Conservation (phyloP, 2,329 filamentous ascomycete species). For the Gyromitra esculenta region DNA sequence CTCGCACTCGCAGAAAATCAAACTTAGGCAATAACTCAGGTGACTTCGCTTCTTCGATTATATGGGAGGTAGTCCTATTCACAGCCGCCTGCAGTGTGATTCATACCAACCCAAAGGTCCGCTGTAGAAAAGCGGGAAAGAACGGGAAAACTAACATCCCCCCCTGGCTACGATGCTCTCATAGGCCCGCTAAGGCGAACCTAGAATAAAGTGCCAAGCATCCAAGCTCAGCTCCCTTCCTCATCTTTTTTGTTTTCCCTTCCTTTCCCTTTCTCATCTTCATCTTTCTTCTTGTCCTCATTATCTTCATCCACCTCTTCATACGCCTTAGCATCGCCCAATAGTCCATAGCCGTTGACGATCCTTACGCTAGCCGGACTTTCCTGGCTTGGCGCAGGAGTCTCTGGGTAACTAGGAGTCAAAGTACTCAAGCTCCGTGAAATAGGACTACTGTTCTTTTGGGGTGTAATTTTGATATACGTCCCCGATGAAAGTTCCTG, state of each 20-base stretch:
- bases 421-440: slow-evolving; percentile 33
- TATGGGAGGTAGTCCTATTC: slow-evolving; percentile 42
- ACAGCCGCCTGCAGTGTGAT: slow-evolving; percentile 43
- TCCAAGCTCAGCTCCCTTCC: background rate
- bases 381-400: slow-evolving; percentile 31
- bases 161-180: slow-evolving; percentile 6
- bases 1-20: slow-evolving; percentile 26
- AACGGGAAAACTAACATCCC: slow-evolving; percentile 23
- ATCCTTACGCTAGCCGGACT: slow-evolving; percentile 39
- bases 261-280: slow-evolving; percentile 19
- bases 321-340: slow-evolving; percentile 15
- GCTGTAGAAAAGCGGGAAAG: slow-evolving; percentile 23
- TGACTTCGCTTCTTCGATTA: slow-evolving; percentile 39
- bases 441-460: slow-evolving; percentile 34
- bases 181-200: slow-evolving; percentile 24
- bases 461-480: slow-evolving; percentile 44
- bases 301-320: slow-evolving; percentile 19
- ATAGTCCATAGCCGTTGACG: slow-evolving; percentile 13
- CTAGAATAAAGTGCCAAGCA: slow-evolving; percentile 4
- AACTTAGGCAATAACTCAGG: slow-evolving; percentile 25
- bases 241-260: slow-evolving; percentile 13
- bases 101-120: slow-evolving; percentile 34
- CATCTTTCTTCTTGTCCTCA: slow-evolving; percentile 4
- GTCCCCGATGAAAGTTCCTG: slow-evolving; percentile 47
- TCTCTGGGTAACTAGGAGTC: slow-evolving; percentile 33